Base-by-base conservation (phyloP, 73 alveolate species). In the Paraurostyla sp. region DNA sequence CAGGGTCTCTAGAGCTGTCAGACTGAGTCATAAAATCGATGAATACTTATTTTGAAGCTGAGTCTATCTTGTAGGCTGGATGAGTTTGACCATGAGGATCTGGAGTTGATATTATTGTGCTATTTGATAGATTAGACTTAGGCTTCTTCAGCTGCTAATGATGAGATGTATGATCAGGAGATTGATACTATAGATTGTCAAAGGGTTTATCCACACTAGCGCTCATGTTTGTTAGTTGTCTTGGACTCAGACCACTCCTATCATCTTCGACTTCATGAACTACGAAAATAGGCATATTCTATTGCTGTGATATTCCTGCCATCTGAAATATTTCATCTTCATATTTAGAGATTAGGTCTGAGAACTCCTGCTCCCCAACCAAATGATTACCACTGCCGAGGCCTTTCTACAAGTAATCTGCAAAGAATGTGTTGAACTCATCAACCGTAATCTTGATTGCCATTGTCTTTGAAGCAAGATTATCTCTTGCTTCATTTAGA, bases 21-120 rank as follows among this genome's bases (percentile, higher is more conserved):
- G 45, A n/a, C n/a, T n/a, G n/a, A n/a, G n/a, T 11, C 87, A 75
- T 75, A 32, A 75, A 75, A n/a, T 75, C 73, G 6, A 75, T 48
- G 27, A 46, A 75, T 4, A 75, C 75, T 18, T 75, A 15, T 51
- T 75, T 49, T 4, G 69, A 46, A 6, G 60, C 51, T 48, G 84
- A 69, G 33, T 43, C 62, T 9, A 69, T 29, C 65, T 69, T 69
- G 11, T 62, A 27, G 13, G 4, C 9, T 7, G 13, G 56, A 62
- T 6, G 80, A 27, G 27, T 71, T 56, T 23, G 13, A 15, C 36
- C 73, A 16, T 13, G 38, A 16, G 11, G 22, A 13, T 16, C 23
- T 20, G 36, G 36, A 9, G 73, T 16, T 16, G 40, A 13, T 56
- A 16, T 56, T 16, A 9, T 32, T 56, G 13, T 9, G 73, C 23